Base-by-base conservation (phyloP, 2,329 filamentous ascomycete genomes). In the Fusarium sp. region DNA sequence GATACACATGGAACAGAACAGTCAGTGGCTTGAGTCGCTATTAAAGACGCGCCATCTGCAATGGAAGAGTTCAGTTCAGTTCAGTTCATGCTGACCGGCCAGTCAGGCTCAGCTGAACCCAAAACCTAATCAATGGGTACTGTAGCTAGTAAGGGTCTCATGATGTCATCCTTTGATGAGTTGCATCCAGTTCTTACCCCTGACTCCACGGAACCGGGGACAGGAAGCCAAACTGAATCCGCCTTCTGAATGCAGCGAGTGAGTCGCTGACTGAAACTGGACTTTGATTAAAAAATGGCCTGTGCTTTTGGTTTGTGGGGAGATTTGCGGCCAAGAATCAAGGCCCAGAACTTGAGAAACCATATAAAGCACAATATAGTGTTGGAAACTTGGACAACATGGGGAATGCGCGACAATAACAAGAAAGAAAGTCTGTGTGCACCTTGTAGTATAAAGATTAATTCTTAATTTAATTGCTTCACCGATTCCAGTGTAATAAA, bases 81-180 rank as follows among this genome's bases (percentile, higher is more conserved):
- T 39, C 35, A 36, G 23, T 48, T 29, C 49, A 21, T 35, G 15
- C 17, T 9, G 33, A 31, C 29, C 11, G 29, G 7, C 6, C 25
- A 27, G 31, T 27, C 29, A 43, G 45, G 49, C 48, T 41, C 49
- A 63, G 61, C 57, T 69, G 66, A 63, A 50, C 66, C 45, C 41
- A 56, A 58, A 60, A 48, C 54, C 51, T 51, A 63, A 63, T 55
- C 21, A 50, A 21, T 41, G n/a, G n/a, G n/a, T n/a, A n/a, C n/a
- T n/a, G n/a, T n/a, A 27, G 40, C 27, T 61, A 47, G 54, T 67
- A 61, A 42, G 66, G 57, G 70, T 67, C 55, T 57, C 56, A 74
- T 74, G 72, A 74, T 74, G 72, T 74, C 72, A 74, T 74, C 9
- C 23, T 48, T 27, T 36, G 50, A 41, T 53, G 51, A 37, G 51